A percentile compares a stretch with the other conserved stretches of the same genome.
Evolutionary conservation across 2,329 filamentous ascomycete species (phyloP).

Genomic region (Mycogone perniciosa): DNA sequence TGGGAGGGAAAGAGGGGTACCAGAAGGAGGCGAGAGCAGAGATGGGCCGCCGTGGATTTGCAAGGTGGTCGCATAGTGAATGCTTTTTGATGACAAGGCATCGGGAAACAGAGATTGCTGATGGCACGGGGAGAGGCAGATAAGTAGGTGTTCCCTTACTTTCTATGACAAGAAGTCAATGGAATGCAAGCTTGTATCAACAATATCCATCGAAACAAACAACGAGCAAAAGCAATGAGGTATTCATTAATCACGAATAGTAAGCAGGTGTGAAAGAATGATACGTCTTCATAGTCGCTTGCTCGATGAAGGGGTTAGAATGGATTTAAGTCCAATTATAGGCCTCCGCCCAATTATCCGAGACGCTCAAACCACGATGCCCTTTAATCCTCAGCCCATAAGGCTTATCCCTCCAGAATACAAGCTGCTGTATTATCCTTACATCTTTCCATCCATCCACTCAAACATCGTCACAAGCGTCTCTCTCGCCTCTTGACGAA

Average conservation of each 20-base stretch:
- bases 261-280: too few relatives aligned
- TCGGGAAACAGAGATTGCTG: neutral
- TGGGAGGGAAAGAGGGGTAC: conserved; percentile 32
- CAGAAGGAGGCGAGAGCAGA: conserved; percentile 40
- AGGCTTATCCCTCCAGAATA: conserved; percentile 17
- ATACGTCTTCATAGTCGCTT: neutral
- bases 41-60: conserved; percentile 46
- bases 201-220: too few relatives aligned
- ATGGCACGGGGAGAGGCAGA: too few relatives aligned
- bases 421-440: conserved; percentile 14
- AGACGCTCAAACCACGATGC: conserved; percentile 18
- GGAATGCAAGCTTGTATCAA: too few relatives aligned
- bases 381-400: neutral
- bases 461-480: too few relatives aligned
- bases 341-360: conserved; percentile 19
- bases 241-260: too few relatives aligned
- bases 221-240: too few relatives aligned
- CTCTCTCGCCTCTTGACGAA: neutral
- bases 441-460: neutral
- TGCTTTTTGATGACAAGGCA: conserved; percentile 24
- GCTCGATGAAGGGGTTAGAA: conserved; percentile 13
- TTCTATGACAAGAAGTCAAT: too few relatives aligned
- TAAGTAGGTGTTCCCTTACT: too few relatives aligned
- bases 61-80: conserved; percentile 33
- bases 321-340: conserved; percentile 17